Percentiles rank a stretch among this genome's conserved stretches.
These are phyloP conservation scores for Teunomyces stri DNA, from an alignment of 805 yeast species.

Conservation along the genomic window DNA sequence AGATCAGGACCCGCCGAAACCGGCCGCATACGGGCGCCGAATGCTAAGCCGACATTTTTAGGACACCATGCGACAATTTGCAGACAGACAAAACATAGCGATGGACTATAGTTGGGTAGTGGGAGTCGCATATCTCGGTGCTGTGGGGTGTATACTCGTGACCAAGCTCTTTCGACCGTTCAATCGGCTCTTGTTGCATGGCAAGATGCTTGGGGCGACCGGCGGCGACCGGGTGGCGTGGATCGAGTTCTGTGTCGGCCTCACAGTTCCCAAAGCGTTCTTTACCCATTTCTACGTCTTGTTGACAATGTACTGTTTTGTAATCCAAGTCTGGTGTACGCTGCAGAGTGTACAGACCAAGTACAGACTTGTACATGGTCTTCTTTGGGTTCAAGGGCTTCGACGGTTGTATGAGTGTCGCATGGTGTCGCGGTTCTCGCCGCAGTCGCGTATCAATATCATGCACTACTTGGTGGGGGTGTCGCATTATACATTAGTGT, in stretches of 20 bases:
- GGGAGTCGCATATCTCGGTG: neutral
- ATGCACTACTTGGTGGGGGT: constrained; percentile 67
- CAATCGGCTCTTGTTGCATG: constrained; percentile 20
- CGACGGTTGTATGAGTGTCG: constrained; percentile 58
- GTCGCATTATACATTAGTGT: constrained; percentile 50
- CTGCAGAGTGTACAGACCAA: constrained; percentile 18
- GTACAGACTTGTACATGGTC: constrained; percentile 18
- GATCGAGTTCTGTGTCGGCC: constrained; percentile 5
- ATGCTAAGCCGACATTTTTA: too few species aligned
- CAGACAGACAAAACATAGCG: too few species aligned
- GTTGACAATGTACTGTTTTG: constrained; percentile 28
- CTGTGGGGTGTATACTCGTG: constrained; percentile 8
- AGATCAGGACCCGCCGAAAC: neutral
- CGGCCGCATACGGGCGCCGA: neutral
- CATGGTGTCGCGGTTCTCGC: constrained; percentile 46
- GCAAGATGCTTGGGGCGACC: constrained; percentile 14
- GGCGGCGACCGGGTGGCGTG: neutral
- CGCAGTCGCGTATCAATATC: constrained; percentile 55
- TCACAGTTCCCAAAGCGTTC: constrained; percentile 61
- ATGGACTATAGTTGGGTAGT: neutral
- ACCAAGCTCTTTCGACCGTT: constrained; percentile 16
- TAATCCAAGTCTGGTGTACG: constrained; percentile 9
- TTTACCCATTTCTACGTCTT: constrained; percentile 62
- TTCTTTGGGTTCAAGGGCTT: constrained; percentile 46
- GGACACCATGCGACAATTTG: too few species aligned